phyloP scores from a whole-genome alignment of 148 eudicot species.

The Salicornia ramosissima region DNA sequence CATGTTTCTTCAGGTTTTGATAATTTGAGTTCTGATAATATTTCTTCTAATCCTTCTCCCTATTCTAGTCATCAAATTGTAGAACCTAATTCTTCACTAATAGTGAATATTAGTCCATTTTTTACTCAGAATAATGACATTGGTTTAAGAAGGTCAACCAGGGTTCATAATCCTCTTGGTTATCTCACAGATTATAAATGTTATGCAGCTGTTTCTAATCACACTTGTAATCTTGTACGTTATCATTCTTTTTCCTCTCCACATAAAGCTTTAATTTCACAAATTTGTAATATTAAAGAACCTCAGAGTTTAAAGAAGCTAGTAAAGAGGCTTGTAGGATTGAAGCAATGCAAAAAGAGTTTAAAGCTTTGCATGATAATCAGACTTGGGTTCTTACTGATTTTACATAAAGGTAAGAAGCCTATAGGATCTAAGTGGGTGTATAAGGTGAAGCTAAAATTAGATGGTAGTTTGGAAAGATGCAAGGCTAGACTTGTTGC shows the following conservation, averaged over 20 bases:
- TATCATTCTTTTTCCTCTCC: neutral
- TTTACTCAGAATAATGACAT: too few relatives aligned
- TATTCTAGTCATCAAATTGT: too few relatives aligned
- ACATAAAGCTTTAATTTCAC: too few relatives aligned
- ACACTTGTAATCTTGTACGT: neutral
- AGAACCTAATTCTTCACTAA: neutral
- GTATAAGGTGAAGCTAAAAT: too few relatives aligned
- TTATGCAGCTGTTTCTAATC: neutral
- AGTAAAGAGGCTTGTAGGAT: neutral
- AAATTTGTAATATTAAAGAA: neutral
- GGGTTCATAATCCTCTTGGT: neutral
- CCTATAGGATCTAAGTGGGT: neutral
- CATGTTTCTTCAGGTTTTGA: too few relatives aligned
- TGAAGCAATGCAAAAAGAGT: neutral
- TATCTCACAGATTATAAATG: neutral
- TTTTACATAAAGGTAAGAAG: neutral
- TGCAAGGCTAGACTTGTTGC: too few relatives aligned
- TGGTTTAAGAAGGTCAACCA: neutral
- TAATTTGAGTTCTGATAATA: too few relatives aligned
- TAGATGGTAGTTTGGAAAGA: too few relatives aligned
- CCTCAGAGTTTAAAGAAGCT: neutral
- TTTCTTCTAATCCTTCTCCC: too few relatives aligned
- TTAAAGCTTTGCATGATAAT: too few relatives aligned
- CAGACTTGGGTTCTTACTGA: neutral
- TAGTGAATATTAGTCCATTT: too few relatives aligned